Percentiles rank a stretch among this genome's conserved stretches.
Evolutionary conservation across 1,139 yeast genomes (phyloP).

Genomic region (Kluyveromyces sp.): DNA sequence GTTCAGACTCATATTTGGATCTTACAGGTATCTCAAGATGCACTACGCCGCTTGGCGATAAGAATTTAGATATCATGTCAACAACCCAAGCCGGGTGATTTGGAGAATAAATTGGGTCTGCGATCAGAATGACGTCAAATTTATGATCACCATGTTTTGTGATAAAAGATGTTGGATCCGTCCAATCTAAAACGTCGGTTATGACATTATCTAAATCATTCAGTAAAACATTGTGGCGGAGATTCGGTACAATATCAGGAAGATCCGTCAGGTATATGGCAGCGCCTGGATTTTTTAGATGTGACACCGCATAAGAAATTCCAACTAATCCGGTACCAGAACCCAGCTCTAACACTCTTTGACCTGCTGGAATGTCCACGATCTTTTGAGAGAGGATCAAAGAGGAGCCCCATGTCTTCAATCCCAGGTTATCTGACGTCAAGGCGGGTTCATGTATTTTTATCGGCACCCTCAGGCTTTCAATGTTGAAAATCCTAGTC

Average conservation of each 20-base stretch:
- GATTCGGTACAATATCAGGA: conserved; percentile 65
- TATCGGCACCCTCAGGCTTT: conserved; percentile 35
- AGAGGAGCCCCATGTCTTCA: conserved; percentile 96
- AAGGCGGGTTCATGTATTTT: conserved; percentile 72
- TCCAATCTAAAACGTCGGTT: conserved; percentile 72
- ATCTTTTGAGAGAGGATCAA: conserved; percentile 53
- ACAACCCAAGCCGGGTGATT: conserved; percentile 73
- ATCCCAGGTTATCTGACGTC: conserved; percentile 79
- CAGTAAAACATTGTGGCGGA: conserved; percentile 47
- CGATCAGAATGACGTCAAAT: conserved; percentile 58
- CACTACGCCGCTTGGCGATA: conserved; percentile 40
- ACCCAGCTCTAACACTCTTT: conserved; percentile 66
- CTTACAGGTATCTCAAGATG: conserved; percentile 74
- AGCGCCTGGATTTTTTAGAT: conserved; percentile 17
- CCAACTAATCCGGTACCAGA: conserved; percentile 94
- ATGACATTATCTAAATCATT: conserved; percentile 38
- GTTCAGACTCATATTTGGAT: conserved; percentile 54
- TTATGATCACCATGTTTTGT: conserved; percentile 25
- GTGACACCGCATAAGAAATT: conserved; percentile 43
- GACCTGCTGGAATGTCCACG: conserved; percentile 10
- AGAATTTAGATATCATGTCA: conserved; percentile 44
- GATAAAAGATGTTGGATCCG: conserved; percentile 42
- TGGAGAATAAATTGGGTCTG: conserved; percentile 85
- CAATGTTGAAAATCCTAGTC: conserved; percentile 42
- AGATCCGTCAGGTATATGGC: conserved; percentile 65